Conservation (phyloP, 345 rosid genomes). For the Turnera subulata region DNA sequence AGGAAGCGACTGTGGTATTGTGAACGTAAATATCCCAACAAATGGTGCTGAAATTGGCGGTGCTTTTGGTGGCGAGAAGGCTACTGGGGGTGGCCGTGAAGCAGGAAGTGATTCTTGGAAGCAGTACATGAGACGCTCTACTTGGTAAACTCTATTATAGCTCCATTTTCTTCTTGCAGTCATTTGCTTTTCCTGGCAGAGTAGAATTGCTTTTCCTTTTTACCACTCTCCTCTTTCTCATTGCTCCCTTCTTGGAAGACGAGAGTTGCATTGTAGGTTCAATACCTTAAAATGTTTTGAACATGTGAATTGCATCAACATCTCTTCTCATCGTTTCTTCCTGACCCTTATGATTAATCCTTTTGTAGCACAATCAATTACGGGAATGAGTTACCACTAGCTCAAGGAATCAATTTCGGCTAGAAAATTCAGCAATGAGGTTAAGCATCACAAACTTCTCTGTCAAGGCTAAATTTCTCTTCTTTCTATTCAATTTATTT, state of each 20-base stretch:
- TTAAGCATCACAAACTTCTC: not conserved
- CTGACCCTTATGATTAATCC: conserved; percentile 2
- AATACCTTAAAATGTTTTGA: not conserved
- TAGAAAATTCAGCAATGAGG: conserved; percentile 17
- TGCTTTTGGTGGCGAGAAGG: conserved; percentile 95
- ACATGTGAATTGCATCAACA: not conserved
- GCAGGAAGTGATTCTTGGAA: conserved; percentile 99
- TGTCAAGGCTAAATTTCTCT: too few relatives aligned
- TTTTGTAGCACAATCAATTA: conserved; percentile 80
- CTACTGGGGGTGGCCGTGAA: conserved; percentile 96
- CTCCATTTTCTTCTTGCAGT: not conserved
- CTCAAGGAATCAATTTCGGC: conserved; percentile 97
- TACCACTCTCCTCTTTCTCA: not conserved
- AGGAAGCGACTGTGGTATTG: conserved; percentile 95
- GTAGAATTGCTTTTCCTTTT: not conserved
- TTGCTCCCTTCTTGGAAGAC: not conserved
- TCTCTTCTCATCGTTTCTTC: not conserved
- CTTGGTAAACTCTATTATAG: conserved; percentile 50
- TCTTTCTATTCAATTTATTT: too few relatives aligned
- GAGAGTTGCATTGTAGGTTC: not conserved
- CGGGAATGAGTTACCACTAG: conserved; percentile 87
- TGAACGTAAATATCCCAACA: conserved; percentile 95
- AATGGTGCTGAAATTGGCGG: conserved; percentile 99
- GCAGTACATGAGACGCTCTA: conserved; percentile 96
- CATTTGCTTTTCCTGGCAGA: not conserved